phyloP scores from a whole-genome alignment of 2,329 filamentous ascomycete species.

The Hypoxylon rubiginosum region DNA sequence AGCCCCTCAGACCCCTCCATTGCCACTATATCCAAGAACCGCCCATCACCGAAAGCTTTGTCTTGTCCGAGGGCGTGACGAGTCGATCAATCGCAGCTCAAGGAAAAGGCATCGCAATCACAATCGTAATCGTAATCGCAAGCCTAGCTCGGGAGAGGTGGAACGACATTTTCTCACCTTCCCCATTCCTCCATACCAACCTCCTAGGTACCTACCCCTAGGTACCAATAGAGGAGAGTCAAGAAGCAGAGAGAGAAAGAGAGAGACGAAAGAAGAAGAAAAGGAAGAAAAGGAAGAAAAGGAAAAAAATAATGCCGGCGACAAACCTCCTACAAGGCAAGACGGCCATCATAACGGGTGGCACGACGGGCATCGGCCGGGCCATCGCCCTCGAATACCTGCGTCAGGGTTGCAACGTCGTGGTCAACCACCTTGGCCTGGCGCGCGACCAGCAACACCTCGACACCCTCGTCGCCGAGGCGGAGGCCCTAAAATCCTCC shows the following conservation, averaged over 20 bases:
- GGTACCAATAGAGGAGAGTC: too few relatives aligned
- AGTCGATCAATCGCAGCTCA: neutral
- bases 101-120: constrained; percentile 10
- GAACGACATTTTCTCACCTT: neutral
- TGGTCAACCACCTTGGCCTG: constrained; percentile 82
- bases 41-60: neutral
- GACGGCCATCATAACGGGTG: constrained; percentile 88
- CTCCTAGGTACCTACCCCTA: too few relatives aligned
- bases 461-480: constrained; percentile 66
- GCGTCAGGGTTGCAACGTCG: constrained; percentile 80
- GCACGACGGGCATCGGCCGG: constrained; percentile 86
- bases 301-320: constrained; percentile 55
- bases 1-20: constrained; percentile 12
- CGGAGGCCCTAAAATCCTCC: constrained; percentile 59
- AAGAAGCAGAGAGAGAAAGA: neutral
- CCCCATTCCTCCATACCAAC: neutral
- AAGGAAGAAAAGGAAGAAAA: constrained; percentile 41
- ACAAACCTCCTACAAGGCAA: constrained; percentile 76
- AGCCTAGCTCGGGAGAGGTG: neutral
- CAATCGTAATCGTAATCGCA: too few relatives aligned
- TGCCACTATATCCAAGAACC: constrained; percentile 5
- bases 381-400: constrained; percentile 86
- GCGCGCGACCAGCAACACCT: constrained; percentile 65
- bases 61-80: neutral
- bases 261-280: neutral